Evolutionary conservation across 805 yeast species (phyloP), one percentile per base, ranked within the genome.

Genomic region (Candida piceae): DNA sequence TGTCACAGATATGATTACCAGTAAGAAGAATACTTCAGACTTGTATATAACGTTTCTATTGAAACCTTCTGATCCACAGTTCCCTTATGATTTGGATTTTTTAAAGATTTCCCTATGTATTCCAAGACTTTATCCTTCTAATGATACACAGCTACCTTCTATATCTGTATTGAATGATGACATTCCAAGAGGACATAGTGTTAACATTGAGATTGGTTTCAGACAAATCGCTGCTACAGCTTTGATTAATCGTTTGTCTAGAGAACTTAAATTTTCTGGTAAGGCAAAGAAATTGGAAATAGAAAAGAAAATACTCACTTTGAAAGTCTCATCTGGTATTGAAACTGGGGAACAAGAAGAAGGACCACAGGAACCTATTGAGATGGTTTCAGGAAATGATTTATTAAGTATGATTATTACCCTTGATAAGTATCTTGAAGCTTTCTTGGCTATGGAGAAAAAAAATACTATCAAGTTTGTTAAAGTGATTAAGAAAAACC

Each of bases 201-300:
- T 71, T 11, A 82, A 82, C 46, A 64, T 83, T n/a, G 90, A 83
- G 50, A 46, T 57, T 5, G 90, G 88, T 6, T 84, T 78, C 55
- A 60, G 60, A 29, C 55, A 60, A 31, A 76, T 78, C 16, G 71
- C 63, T 3, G 46, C 38, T 5, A 58, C 46, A 20, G 74, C 77
- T 9, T 62, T 58, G 29, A 58, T 45, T n/a, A n/a, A n/a, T n/a
- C n/a, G n/a, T n/a, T n/a, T n/a, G n/a, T n/a, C n/a, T n/a, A n/a
- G n/a, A n/a, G n/a, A n/a, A n/a, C n/a, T n/a, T n/a, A n/a, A n/a
- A n/a, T n/a, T n/a, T n/a, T n/a, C n/a, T n/a, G n/a, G n/a, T n/a
- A 49, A 53, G 25, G 54, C 46, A 19, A 48, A 53, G 15, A 51
- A 44, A 16, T 48, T 53, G 15, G 50, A 44, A 16, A 38, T 9